phyloP scores from a whole-genome alignment of 345 rosid species.

The Gossypium anomalum region DNA sequence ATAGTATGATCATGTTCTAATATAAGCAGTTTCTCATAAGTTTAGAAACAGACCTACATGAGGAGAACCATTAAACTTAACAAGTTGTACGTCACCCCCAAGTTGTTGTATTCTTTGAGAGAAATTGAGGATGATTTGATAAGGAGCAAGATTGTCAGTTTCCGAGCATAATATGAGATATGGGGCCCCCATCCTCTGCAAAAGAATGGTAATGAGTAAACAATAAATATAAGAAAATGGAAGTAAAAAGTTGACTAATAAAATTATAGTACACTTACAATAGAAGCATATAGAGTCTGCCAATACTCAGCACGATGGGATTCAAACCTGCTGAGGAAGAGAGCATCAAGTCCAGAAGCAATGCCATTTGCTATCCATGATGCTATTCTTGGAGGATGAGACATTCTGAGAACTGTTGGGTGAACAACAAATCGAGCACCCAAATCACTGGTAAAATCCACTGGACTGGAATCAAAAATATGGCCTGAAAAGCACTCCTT shows the following conservation, averaged over 20 bases:
- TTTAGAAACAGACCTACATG: slow-evolving; percentile 69
- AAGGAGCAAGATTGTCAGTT: slow-evolving; percentile 79
- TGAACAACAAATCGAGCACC: slow-evolving; percentile 69
- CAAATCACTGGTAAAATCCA: slow-evolving; percentile 84
- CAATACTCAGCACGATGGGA: slow-evolving; percentile 86
- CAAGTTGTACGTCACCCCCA: slow-evolving; percentile 74
- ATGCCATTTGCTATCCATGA: slow-evolving; percentile 73
- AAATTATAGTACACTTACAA: slow-evolving; percentile 46
- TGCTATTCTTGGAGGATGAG: slow-evolving; percentile 63
- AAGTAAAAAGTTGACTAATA: not conserved
- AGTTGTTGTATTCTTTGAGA: slow-evolving; percentile 62
- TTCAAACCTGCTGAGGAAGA: slow-evolving; percentile 83
- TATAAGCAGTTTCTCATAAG: not conserved
- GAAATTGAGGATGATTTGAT: slow-evolving; percentile 63
- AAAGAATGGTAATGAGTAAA: slow-evolving; percentile 14
- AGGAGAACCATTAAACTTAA: slow-evolving; percentile 76
- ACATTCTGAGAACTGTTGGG: slow-evolving; percentile 65
- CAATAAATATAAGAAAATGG: not conserved
- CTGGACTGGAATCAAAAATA: slow-evolving; percentile 77
- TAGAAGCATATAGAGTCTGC: slow-evolving; percentile 88
- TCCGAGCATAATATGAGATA: slow-evolving; percentile 83
- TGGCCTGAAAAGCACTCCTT: slow-evolving; percentile 71
- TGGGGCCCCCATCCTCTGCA: slow-evolving; percentile 69
- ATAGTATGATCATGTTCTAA: not conserved
- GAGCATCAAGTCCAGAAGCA: slow-evolving; percentile 70